Percentiles rank a stretch among this genome's conserved stretches.
These are phyloP conservation scores for Penicillium sumatraense DNA, from an alignment of 2,329 filamentous ascomycete species.

Conservation along the genomic window DNA sequence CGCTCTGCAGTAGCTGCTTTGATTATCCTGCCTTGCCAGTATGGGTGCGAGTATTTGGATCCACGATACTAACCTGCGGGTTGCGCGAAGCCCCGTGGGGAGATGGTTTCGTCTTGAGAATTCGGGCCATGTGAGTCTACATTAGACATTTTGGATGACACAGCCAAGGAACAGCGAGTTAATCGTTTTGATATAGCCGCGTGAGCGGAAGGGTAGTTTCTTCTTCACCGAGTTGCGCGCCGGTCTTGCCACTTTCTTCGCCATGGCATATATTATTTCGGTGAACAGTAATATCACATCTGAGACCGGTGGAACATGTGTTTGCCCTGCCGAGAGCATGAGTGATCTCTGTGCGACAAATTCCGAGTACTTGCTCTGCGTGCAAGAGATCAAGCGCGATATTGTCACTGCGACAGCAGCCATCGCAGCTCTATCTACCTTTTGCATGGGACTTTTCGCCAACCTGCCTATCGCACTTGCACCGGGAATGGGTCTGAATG, in stretches of 20 bases:
- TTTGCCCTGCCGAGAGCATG: slow-evolving; percentile 62
- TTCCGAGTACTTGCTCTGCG: slow-evolving; percentile 49
- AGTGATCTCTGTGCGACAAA: slow-evolving; percentile 54
- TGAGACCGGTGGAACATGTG: slow-evolving; percentile 74
- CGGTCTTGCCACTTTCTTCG: slow-evolving; percentile 77
- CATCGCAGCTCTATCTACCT: slow-evolving; percentile 77
- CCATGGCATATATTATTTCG: slow-evolving; percentile 80
- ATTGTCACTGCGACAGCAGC: slow-evolving; percentile 84
- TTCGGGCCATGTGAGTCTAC: slow-evolving; percentile 73
- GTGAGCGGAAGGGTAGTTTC: slow-evolving; percentile 72
- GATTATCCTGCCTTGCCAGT: slow-evolving; percentile 1
- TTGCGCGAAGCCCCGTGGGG: slow-evolving; percentile 70
- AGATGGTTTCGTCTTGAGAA: slow-evolving; percentile 80
- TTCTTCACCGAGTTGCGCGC: slow-evolving; percentile 86
- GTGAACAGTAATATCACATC: slow-evolving; percentile 72
- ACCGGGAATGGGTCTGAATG: slow-evolving; percentile 81
- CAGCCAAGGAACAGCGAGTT: not conserved
- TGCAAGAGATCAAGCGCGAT: slow-evolving; percentile 70
- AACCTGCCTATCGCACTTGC: slow-evolving; percentile 77
- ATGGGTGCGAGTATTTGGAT: slow-evolving; percentile 26
- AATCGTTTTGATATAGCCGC: slow-evolving; percentile 55
- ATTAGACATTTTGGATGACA: not conserved
- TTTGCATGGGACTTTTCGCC: slow-evolving; percentile 81
- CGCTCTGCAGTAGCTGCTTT: slow-evolving; percentile 1
- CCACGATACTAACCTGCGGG: slow-evolving; percentile 38